Base-by-base conservation (phyloP, 306 rosid genomes). In the Prinsepia uniflora region DNA sequence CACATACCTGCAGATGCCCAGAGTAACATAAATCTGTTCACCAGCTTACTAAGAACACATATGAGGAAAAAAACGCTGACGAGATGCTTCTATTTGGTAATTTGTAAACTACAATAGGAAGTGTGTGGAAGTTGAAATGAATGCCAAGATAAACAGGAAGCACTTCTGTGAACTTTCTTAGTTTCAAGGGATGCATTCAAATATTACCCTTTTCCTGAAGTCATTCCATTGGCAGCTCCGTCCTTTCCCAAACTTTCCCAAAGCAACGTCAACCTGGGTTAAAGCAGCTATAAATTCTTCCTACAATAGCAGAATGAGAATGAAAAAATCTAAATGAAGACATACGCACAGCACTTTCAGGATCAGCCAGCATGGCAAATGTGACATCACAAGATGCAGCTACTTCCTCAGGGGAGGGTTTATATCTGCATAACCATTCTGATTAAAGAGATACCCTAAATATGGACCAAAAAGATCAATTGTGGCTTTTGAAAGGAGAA, bases 341-440 rank as follows among this genome's bases (percentile, higher is more conserved):
- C 74, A 79, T 79, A 89, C 97, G 66, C 84, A 94, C 97, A 54
- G 99, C 99, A 84, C 90, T 89, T 67, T 87, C 85, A 59, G 99
- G 99, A 82, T 90, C 97, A 10, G 99, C 97, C 73, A 94, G 99
- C 97, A 94, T 94, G 56, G 99, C 92, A 78, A 94, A 94, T 44
- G 96, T 94, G 84, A 94, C 82, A 73, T 94, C 96, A 30, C 99
- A 94, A 79, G 95, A 89, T 58, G 94, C 96, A 5, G 95, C 86
- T 69, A 94, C 99, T 87, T 91, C 95, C 72, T 78, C 87, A 14
- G 97, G 99, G 73, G 92, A 77, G 30, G 95, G 71, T 73, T 85
- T 84, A 67, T 94, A 94, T 83, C 99, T 94, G 86, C 81, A 78
- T 67, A 78, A 57, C 8, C 68, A 18, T 75, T 60, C 71, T 17